A percentile compares a stretch with the other conserved stretches of the same genome.
Conservation (phyloP, 768 basidiomycete genomes). For the Podaxis mareebaensis region DNA sequence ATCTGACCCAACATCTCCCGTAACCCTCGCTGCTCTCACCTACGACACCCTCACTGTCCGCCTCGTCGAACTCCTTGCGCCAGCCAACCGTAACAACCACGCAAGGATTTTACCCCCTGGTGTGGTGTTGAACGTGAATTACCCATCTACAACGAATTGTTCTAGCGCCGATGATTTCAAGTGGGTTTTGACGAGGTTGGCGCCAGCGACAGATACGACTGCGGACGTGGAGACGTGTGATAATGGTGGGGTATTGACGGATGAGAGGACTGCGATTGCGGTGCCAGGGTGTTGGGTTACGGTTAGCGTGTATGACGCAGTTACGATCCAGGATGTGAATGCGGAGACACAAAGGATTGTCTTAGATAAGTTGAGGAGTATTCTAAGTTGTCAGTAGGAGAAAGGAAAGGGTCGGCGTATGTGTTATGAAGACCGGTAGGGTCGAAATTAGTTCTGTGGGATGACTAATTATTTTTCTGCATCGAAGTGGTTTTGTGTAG, state of each 20-base stretch:
- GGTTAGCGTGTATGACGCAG: slow-evolving; percentile 40
- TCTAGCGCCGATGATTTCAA: slow-evolving; percentile 29
- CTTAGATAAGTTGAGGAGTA: slow-evolving; percentile 27
- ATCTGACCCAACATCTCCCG: slow-evolving; percentile 28
- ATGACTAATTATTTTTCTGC: no score
- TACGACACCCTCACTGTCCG: slow-evolving; percentile 37
- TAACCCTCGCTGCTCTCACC: slow-evolving; percentile 32
- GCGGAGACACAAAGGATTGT: slow-evolving; percentile 35
- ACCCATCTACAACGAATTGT: slow-evolving; percentile 34
- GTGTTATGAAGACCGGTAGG: no score
- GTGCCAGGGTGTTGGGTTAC: slow-evolving; percentile 35
- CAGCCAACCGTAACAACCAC: neutral
- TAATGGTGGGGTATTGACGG: slow-evolving; percentile 34
- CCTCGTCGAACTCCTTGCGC: slow-evolving; percentile 30
- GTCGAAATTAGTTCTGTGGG: no score
- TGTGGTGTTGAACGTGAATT: slow-evolving; percentile 45
- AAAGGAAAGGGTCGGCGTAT: slow-evolving; percentile 18
- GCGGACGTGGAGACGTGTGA: slow-evolving; percentile 41
- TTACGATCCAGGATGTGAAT: slow-evolving; percentile 36
- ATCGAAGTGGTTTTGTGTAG: no score
- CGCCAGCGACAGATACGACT: slow-evolving; percentile 20
- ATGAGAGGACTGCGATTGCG: slow-evolving; percentile 36
- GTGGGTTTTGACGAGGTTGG: slow-evolving; percentile 40
- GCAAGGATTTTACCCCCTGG: slow-evolving; percentile 36
- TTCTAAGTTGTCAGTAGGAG: slow-evolving; percentile 31